phyloP scores from a whole-genome alignment of 805 yeast genomes.

The Candida schatavii region DNA sequence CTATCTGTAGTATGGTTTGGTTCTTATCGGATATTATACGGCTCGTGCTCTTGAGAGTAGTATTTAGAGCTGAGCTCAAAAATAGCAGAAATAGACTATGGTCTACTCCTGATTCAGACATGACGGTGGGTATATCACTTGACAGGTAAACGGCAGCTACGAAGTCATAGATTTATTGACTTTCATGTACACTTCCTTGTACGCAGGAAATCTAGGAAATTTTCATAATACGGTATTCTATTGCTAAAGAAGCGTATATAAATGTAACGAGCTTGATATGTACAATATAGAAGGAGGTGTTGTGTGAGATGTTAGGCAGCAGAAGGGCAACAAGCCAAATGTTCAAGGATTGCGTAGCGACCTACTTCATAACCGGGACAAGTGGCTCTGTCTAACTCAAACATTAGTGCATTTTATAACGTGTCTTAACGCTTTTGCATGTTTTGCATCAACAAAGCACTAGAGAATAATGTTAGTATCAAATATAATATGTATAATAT shows the following conservation, averaged over 20 bases:
- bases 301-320: too few relatives aligned
- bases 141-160: too few relatives aligned
- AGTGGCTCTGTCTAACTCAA: too few relatives aligned
- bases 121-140: neutral
- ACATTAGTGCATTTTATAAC: too few relatives aligned
- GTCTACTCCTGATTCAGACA: neutral
- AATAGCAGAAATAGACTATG: constrained; percentile 9
- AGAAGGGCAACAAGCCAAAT: too few relatives aligned
- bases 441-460: constrained; percentile 71
- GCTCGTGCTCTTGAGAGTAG: constrained; percentile 4
- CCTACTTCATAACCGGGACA: too few relatives aligned
- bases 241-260: neutral
- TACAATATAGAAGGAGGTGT: constrained; percentile 7
- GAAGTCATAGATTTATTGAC: neutral
- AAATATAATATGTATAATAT: too few relatives aligned
- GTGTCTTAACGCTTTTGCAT: constrained; percentile 32
- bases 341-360: too few relatives aligned
- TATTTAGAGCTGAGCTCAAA: constrained; percentile 16
- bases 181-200: neutral
- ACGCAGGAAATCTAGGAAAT: neutral
- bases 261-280: constrained; percentile 3
- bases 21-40: constrained; percentile 1
- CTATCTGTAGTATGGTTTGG: constrained; percentile 7
- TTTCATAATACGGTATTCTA: neutral
- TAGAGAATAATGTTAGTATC: too few relatives aligned